Conservation (phyloP, 257 asterid species). For the Primulina eburnea region DNA sequence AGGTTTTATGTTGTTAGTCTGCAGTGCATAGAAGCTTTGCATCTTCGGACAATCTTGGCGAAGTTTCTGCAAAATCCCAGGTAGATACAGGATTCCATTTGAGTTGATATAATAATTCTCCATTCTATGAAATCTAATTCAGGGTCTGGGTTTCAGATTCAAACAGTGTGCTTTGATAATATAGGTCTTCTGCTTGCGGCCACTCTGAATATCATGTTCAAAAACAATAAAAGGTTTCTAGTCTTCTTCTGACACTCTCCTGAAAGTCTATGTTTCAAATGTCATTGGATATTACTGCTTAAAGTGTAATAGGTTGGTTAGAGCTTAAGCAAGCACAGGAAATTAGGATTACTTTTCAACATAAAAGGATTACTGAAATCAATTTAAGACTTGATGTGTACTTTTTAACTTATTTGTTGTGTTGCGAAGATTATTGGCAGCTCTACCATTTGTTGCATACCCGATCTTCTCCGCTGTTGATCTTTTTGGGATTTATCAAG, state of each 20-base stretch:
- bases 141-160: slow-evolving; percentile 61
- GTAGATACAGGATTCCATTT: slow-evolving; percentile 28
- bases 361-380: background rate
- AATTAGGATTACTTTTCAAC: background rate
- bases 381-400: slow-evolving; percentile 13
- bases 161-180: slow-evolving; percentile 93
- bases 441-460: slow-evolving; percentile 71
- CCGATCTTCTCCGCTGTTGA: slow-evolving; percentile 80
- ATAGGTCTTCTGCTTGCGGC: slow-evolving; percentile 92
- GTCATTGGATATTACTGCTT: background rate
- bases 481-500: slow-evolving; percentile 85
- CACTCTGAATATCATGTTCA: slow-evolving; percentile 53
- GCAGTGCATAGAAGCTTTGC: slow-evolving; percentile 98
- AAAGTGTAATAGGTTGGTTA: background rate
- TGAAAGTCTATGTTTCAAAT: background rate
- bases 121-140: slow-evolving; percentile 22
- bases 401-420: slow-evolving; percentile 29
- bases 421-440: slow-evolving; percentile 62
- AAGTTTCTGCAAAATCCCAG: slow-evolving; percentile 93
- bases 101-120: background rate
- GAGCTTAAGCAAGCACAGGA: background rate
- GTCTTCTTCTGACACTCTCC: background rate
- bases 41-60: slow-evolving; percentile 81
- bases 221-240: slow-evolving; percentile 67
- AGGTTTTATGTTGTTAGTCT: slow-evolving; percentile 47